A percentile compares a stretch with the other conserved stretches of the same genome.
Conservation (phyloP, 2,329 filamentous ascomycete genomes). For the Colletotrichum godetiae region DNA sequence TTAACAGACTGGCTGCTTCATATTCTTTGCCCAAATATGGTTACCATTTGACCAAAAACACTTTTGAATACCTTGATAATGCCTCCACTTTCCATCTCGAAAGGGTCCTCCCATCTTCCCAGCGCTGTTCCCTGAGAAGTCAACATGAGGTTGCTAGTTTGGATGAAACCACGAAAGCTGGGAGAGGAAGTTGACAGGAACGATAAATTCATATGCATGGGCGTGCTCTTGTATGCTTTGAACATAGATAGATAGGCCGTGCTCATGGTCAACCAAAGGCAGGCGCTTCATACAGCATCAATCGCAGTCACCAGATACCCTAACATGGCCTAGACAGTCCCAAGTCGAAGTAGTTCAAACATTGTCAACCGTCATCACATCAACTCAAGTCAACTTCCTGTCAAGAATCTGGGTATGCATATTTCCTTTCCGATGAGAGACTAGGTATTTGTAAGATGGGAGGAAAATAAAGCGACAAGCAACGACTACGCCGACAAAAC, state of each 20-base stretch:
- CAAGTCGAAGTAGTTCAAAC: not conserved
- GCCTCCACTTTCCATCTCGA: not conserved
- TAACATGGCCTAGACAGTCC: not conserved
- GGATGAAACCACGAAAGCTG: not conserved
- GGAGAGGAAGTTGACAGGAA: not conserved
- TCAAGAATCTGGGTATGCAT: constrained; percentile 32
- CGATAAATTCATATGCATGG: not conserved
- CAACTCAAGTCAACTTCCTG: not conserved
- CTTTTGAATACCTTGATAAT: not conserved
- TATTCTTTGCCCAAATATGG: not conserved
- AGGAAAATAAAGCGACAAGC: not conserved
- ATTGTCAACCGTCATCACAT: not conserved
- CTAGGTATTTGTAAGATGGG: constrained; percentile 35
- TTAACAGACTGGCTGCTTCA: not conserved
- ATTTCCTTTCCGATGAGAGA: constrained; percentile 31
- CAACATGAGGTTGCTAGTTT: not conserved
- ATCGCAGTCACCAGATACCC: not conserved
- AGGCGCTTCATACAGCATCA: not conserved
- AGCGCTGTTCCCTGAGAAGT: not conserved
- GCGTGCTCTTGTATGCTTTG: not conserved
- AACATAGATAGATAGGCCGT: not conserved
- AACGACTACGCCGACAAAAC: constrained; percentile 33
- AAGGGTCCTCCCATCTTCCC: not conserved
- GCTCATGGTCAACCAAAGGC: too few relatives aligned
- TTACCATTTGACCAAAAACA: not conserved